Percentiles rank a stretch among this genome's conserved stretches.
These are phyloP conservation scores for Dictyostelium citrinum DNA, from an alignment of 78 protist species.

Conservation along the genomic window DNA sequence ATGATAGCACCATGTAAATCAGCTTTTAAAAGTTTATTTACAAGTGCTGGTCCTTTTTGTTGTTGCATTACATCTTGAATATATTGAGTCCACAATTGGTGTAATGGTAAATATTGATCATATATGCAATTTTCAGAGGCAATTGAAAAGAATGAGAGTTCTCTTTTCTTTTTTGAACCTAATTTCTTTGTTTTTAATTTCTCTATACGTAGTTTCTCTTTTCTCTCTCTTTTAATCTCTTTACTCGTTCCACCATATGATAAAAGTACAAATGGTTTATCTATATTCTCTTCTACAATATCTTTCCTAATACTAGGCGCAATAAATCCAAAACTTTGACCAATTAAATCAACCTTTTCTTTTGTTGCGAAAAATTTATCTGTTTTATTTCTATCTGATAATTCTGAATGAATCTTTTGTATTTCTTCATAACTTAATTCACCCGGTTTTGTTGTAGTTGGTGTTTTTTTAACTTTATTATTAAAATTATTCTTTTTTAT, in stretches of 20 bases:
- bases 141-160: not conserved
- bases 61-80: constrained; percentile 26
- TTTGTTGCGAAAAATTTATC: not conserved
- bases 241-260: not conserved
- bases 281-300: not conserved
- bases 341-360: not conserved
- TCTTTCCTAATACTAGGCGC: not conserved
- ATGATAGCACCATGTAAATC: constrained; percentile 75
- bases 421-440: not conserved
- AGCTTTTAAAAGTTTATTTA: constrained; percentile 35
- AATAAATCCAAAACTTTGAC: not conserved
- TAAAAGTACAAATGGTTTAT: constrained; percentile 11
- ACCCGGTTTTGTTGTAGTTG: not conserved
- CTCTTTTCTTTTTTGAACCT: constrained; percentile 31
- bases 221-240: not conserved
- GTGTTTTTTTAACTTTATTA: not conserved
- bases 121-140: constrained; percentile 43
- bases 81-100: constrained; percentile 62
- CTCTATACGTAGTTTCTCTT: not conserved
- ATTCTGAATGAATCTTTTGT: not conserved
- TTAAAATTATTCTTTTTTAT: not conserved
- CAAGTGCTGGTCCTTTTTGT: not conserved
- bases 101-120: constrained; percentile 68
- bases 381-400: not conserved
- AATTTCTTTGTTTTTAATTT: not conserved